These are phyloP conservation scores for Coemansia sp. DNA, from an alignment of 192 early-diverging fungal genomes.

Conservation along the genomic window DNA sequence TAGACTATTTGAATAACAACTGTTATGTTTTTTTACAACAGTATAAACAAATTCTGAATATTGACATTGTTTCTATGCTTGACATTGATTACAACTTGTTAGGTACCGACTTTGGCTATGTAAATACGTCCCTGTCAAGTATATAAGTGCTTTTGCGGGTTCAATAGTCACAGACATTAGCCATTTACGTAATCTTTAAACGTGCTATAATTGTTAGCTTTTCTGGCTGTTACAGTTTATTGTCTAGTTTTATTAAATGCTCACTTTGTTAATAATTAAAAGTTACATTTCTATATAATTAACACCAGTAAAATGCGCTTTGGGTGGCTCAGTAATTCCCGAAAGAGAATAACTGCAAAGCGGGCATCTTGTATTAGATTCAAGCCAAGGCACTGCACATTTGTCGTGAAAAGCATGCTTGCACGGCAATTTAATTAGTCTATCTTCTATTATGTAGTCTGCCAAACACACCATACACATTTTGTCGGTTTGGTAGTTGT, in stretches of 20 bases:
- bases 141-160: too few species aligned
- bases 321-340: not conserved
- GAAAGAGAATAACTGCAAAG: not conserved
- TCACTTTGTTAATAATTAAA: not conserved
- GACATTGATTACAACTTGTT: too few species aligned
- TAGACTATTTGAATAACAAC: not conserved
- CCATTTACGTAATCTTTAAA: too few species aligned
- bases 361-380: not conserved
- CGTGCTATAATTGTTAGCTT: not conserved
- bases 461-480: constrained; percentile 1
- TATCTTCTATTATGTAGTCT: constrained; percentile 1
- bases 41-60: too few species aligned
- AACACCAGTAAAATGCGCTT: not conserved
- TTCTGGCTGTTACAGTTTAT: too few species aligned
- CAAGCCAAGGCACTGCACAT: not conserved
- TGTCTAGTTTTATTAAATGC: too few species aligned
- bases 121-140: too few species aligned
- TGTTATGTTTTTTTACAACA: not conserved
- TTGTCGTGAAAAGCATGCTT: not conserved
- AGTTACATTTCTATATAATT: not conserved
- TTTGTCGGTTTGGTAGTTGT: constrained; percentile 1
- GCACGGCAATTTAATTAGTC: not conserved
- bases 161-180: too few species aligned
- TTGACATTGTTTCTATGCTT: too few species aligned
- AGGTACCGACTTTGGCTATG: too few species aligned